Percentiles rank a stretch among this genome's conserved stretches.
phyloP scores from a whole-genome alignment of 495 filamentous ascomycete species.

The Hypomontagnella submonticulosa region DNA sequence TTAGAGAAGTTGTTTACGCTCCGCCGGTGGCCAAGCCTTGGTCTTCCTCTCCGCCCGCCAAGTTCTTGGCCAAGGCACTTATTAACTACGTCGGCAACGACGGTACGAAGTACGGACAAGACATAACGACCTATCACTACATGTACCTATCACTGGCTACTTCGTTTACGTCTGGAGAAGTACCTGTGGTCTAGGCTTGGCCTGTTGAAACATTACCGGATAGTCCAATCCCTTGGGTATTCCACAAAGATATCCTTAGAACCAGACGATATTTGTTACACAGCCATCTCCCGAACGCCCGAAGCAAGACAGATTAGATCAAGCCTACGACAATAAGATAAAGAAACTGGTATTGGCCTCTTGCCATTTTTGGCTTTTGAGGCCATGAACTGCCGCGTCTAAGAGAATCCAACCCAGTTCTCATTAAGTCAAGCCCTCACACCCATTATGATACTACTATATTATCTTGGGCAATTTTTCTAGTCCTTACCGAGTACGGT shows the following conservation, averaged over 20 bases:
- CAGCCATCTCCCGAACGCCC: constrained; percentile 14
- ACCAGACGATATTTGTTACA: constrained; percentile 16
- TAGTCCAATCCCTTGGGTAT: constrained; percentile 7
- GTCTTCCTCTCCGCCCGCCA: constrained; percentile 53
- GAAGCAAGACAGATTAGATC: neutral
- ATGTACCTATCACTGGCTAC: constrained; percentile 3
- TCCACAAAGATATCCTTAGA: constrained; percentile 7
- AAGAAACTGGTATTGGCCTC: constrained; percentile 14
- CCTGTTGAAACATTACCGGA: constrained; percentile 1
- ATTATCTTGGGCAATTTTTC: neutral
- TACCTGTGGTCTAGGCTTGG: constrained; percentile 8
- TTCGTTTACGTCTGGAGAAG: constrained; percentile 10
- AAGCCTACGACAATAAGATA: constrained; percentile 8
- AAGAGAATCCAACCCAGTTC: neutral
- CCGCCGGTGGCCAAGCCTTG: constrained; percentile 50
- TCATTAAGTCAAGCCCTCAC: constrained; percentile 31
- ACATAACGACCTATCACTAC: constrained; percentile 15
- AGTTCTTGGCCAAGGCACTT: constrained; percentile 46
- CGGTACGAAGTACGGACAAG: constrained; percentile 13
- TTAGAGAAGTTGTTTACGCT: constrained; percentile 21
- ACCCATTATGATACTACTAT: constrained; percentile 2
- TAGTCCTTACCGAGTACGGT: constrained; percentile 5
- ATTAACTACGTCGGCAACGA: constrained; percentile 35
- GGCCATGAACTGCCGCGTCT: constrained; percentile 19
- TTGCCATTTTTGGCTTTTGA: constrained; percentile 19